Conservation (phyloP, 2,329 filamentous ascomycete species). For the Colletotrichum liaoningense region DNA sequence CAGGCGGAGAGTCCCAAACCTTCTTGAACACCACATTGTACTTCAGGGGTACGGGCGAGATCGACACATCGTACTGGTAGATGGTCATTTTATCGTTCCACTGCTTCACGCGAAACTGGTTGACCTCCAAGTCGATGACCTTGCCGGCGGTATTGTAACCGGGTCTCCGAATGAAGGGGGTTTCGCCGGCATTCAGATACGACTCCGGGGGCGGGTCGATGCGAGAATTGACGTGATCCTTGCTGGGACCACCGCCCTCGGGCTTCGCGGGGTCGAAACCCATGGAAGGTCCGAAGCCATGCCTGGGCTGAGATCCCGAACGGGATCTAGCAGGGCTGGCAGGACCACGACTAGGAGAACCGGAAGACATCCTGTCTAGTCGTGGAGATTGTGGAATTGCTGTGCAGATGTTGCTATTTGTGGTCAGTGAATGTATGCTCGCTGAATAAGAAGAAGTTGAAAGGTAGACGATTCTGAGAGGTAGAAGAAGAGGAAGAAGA, state of each 20-base stretch:
- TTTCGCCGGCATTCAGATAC: slow-evolving; percentile 49
- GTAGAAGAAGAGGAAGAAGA: not conserved
- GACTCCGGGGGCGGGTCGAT: slow-evolving; percentile 71
- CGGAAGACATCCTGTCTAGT: slow-evolving; percentile 10
- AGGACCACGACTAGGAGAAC: slow-evolving; percentile 1
- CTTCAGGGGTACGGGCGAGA: slow-evolving; percentile 74
- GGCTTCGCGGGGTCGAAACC: slow-evolving; percentile 59
- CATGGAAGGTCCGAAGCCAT: slow-evolving; percentile 37
- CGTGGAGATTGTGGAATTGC: not conserved
- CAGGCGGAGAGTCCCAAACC: slow-evolving; percentile 75
- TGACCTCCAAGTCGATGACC: slow-evolving; percentile 69
- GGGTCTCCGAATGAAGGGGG: slow-evolving; percentile 59
- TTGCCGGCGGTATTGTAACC: slow-evolving; percentile 70
- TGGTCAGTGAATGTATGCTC: not conserved
- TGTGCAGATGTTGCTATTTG: not conserved
- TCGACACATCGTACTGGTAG: slow-evolving; percentile 84
- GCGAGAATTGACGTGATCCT: slow-evolving; percentile 55
- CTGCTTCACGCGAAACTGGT: slow-evolving; percentile 77
- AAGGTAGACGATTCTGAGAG: not conserved
- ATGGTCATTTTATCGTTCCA: slow-evolving; percentile 71
- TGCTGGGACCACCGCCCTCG: slow-evolving; percentile 37
- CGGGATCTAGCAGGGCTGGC: not conserved
- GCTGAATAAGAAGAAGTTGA: not conserved
- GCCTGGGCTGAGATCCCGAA: slow-evolving; percentile 18
- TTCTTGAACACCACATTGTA: slow-evolving; percentile 75